These are phyloP conservation scores for Chloranthus sessilifolius DNA, from an alignment of 164 flowering plant species.

Conservation along the genomic window DNA sequence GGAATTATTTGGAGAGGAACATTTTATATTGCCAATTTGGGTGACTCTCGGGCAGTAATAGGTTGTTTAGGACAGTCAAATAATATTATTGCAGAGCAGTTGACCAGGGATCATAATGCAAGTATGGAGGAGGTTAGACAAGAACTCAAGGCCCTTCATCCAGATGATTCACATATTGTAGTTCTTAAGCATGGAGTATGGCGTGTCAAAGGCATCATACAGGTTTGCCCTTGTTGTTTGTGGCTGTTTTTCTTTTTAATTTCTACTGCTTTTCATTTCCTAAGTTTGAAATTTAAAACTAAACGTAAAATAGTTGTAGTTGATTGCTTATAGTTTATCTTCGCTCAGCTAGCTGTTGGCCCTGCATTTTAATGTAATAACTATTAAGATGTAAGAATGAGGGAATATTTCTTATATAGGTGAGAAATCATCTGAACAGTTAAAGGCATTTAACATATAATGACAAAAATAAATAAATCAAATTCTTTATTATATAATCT, in stretches of 20 bases:
- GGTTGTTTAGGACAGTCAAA: constrained; percentile 43
- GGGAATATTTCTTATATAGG: no score
- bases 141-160: constrained; percentile 56
- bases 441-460: no score
- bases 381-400: no score
- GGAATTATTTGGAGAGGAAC: constrained; percentile 66
- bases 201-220: constrained; percentile 84
- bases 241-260: neutral
- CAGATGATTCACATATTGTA: constrained; percentile 66
- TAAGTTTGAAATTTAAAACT: no score
- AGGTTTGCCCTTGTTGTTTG: constrained; percentile 46
- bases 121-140: constrained; percentile 61
- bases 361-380: no score
- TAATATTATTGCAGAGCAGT: constrained; percentile 52
- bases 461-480: no score
- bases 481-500: no score
- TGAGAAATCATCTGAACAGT: no score
- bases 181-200: constrained; percentile 59
- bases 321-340: no score
- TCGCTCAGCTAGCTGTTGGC: no score
- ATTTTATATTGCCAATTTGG: constrained; percentile 61
- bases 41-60: constrained; percentile 78
- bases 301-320: neutral
- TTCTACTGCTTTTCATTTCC: neutral
- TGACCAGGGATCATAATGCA: constrained; percentile 77